Evolutionary conservation across 345 rosid species (phyloP), one percentile per base, ranked within the genome.

Genomic region (Barbarea vulgaris): DNA sequence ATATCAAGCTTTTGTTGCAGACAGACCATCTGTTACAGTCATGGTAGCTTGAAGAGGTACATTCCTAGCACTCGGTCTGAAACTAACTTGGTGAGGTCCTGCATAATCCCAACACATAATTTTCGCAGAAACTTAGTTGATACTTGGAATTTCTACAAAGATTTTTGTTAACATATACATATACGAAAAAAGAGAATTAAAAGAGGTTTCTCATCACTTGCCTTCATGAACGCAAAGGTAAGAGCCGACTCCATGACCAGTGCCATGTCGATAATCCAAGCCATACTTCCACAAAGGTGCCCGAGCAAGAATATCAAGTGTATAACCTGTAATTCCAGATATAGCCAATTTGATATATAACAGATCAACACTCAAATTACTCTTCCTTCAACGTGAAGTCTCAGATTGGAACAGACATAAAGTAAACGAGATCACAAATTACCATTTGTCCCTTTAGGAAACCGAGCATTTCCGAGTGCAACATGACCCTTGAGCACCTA

Each of bases 191-290:
- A 65, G 51, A 37, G 51, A 70, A 33, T 42, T 63, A 31, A 50
- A 61, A 24, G 17, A 61, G 30, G 34, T 31, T 56, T 21, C 39
- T 69, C 57, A 81, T 68, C 36, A 72, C 85, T 73, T 72, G 84
- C 99, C 99, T 89, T 93, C 99, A 85, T 96, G 99, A 77, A 96
- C 98, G 47, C 77, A 87, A 58, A 96, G 85, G 83, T 89, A 96
- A 74, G 99, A 96, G 31, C 99, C 99, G 41, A 96, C 83, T 71
- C 99, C 98, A 82, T 96, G 99, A 72, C 99, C 99, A 65, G 99
- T 96, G 39, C 97, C 99, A 69, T 96, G 99, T 50, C 94, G 87
- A 79, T 91, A 96, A 84, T 93, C 97, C 78, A 96, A 96, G 51
- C 99, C 99, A 59, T 88, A 36, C 80, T 87, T 86, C 98, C 98